Conservation (phyloP, 148 eudicot genomes). For the Persicaria tinctoria region DNA sequence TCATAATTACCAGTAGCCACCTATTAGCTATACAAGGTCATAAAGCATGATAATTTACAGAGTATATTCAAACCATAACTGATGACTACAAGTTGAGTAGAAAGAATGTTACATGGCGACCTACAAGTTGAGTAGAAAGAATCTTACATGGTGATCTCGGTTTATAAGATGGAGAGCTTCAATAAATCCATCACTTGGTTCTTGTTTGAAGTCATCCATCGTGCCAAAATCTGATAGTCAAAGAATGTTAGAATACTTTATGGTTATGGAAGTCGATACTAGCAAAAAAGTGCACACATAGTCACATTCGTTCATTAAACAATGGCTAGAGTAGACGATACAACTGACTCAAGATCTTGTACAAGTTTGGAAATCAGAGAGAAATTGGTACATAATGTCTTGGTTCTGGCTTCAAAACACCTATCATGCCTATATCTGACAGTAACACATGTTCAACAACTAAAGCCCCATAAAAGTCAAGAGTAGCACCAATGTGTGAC, state of each 20-base stretch:
- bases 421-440: background rate
- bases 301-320: background rate
- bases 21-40: background rate
- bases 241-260: background rate
- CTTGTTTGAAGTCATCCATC: slow-evolving; percentile 96
- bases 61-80: background rate
- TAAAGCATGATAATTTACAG: background rate
- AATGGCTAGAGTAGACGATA: background rate
- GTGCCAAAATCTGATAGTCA: slow-evolving; percentile 74
- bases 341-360: background rate
- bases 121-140: slow-evolving; percentile 70
- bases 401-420: background rate
- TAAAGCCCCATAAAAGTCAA: background rate
- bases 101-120: slow-evolving; percentile 56
- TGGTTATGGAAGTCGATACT: background rate
- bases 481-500: background rate
- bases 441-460: background rate
- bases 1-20: background rate
- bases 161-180: slow-evolving; percentile 98
- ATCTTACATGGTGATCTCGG: slow-evolving; percentile 85
- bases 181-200: slow-evolving; percentile 89
- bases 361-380: slow-evolving; percentile 4
- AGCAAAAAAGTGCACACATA: background rate
- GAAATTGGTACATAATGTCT: background rate
- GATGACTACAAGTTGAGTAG: background rate